Percentiles rank a stretch among this genome's conserved stretches.
Conservation (phyloP, 345 rosid species). For the Camelina laxa region DNA sequence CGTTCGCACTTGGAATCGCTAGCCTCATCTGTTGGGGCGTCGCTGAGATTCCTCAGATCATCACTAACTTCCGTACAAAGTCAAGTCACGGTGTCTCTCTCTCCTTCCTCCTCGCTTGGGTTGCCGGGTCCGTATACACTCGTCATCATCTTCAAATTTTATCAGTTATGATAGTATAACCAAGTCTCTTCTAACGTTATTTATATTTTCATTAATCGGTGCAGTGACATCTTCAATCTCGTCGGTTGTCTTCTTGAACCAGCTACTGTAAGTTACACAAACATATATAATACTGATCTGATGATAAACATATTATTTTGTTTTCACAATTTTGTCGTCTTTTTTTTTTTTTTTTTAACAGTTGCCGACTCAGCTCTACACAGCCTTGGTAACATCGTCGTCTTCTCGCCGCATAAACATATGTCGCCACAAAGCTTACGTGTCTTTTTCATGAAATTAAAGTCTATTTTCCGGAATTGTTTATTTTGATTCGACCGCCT, state of each 20-base stretch:
- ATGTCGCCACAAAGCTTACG: conserved; percentile 20
- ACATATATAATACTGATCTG: neutral
- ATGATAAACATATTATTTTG: too few species aligned
- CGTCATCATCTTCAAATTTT: neutral
- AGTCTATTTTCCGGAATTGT: neutral
- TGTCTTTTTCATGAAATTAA: conserved; percentile 10
- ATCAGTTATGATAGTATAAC: neutral
- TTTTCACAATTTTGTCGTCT: conserved; percentile 32
- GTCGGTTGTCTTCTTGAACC: conserved; percentile 93
- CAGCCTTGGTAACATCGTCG: conserved; percentile 71
- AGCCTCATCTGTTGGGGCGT: conserved; percentile 87
- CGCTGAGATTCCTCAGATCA: conserved; percentile 93
- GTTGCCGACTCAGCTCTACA: conserved; percentile 95
- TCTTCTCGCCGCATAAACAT: conserved; percentile 43
- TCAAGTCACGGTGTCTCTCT: conserved; percentile 97
- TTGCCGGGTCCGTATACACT: conserved; percentile 70
- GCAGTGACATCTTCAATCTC: conserved; percentile 90
- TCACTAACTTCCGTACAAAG: conserved; percentile 87
- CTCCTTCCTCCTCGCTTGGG: conserved; percentile 90
- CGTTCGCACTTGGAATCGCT: conserved; percentile 68
- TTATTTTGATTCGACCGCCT: neutral
- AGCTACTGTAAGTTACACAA: conserved; percentile 79
- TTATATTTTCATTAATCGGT: conserved; percentile 29
- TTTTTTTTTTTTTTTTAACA: conserved; percentile 45
- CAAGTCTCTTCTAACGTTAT: conserved; percentile 5